Conservation (phyloP, 805 yeast genomes). For the Blastobotrys chiropterorum region DNA sequence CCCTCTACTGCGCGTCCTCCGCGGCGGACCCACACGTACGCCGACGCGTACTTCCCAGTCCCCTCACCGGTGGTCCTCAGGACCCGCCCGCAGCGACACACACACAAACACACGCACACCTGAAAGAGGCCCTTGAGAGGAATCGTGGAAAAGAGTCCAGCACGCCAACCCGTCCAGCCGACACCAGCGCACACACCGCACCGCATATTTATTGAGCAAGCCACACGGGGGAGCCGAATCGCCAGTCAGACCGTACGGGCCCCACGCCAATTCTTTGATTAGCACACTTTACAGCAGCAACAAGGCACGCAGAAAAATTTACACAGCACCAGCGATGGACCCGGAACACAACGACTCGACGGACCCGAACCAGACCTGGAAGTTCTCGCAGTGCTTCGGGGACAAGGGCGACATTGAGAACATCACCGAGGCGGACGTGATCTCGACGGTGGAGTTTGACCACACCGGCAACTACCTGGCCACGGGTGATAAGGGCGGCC, state of each 20-base stretch:
- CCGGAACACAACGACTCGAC: conserved; percentile 18
- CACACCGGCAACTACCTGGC: conserved; percentile 92
- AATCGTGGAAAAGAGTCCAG: too few relatives aligned
- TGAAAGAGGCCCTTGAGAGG: neutral
- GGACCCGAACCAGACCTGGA: conserved; percentile 46
- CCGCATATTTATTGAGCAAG: neutral
- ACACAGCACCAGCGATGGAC: conserved; percentile 7
- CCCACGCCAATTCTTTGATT: too few relatives aligned
- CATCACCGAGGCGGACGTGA: conserved; percentile 94
- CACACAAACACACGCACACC: neutral
- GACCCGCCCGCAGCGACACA: too few relatives aligned
- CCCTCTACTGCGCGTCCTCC: too few relatives aligned
- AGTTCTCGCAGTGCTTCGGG: conserved; percentile 96
- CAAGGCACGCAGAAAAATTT: too few relatives aligned
- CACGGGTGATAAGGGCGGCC: conserved; percentile 97
- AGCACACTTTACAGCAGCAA: too few relatives aligned
- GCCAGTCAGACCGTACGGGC: too few relatives aligned
- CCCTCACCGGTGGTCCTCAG: too few relatives aligned
- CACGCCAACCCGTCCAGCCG: too few relatives aligned
- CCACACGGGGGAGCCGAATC: neutral
- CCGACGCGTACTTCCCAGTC: neutral
- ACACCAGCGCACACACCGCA: neutral
- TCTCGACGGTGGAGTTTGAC: conserved; percentile 94
- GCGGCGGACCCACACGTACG: neutral
- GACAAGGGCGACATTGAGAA: conserved; percentile 96